Evolutionary conservation across 1,139 yeast species (phyloP).

Genomic region (Diutina catenulata): DNA sequence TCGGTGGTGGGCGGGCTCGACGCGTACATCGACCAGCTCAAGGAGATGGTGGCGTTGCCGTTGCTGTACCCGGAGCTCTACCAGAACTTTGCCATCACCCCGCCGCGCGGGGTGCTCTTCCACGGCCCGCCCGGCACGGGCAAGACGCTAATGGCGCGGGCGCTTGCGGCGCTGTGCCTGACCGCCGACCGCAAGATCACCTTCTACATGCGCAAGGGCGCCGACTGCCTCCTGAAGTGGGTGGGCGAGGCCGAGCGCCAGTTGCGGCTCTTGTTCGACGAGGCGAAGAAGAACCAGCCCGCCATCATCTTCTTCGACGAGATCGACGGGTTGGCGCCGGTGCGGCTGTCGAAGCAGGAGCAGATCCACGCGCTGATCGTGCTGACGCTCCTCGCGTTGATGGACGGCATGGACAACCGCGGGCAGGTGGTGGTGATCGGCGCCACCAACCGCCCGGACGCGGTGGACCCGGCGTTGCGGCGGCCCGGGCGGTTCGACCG

Average conservation of each 20-base stretch:
- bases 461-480: constrained; percentile 93
- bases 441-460: constrained; percentile 96
- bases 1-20: constrained; percentile 88
- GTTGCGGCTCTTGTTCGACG: constrained; percentile 79
- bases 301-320: constrained; percentile 93
- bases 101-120: constrained; percentile 95
- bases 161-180: constrained; percentile 90
- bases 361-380: constrained; percentile 97
- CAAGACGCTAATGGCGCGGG: constrained; percentile 96
- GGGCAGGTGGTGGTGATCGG: constrained; percentile 98
- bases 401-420: constrained; percentile 98
- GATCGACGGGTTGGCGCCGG: constrained; percentile 97
- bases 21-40: constrained; percentile 78
- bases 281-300: constrained; percentile 93
- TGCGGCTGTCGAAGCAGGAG: constrained; percentile 91
- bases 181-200: constrained; percentile 76
- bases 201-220: constrained; percentile 97
- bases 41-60: constrained; percentile 96
- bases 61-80: constrained; percentile 88
- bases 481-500: constrained; percentile 97
- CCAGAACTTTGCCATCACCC: constrained; percentile 81
- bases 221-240: constrained; percentile 96
- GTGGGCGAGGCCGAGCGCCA: constrained; percentile 99
- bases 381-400: constrained; percentile 81
- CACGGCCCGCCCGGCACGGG: constrained; percentile 99